Conservation (phyloP, 1,284 basidiomycete genomes). For the Rhodofomes roseus region DNA sequence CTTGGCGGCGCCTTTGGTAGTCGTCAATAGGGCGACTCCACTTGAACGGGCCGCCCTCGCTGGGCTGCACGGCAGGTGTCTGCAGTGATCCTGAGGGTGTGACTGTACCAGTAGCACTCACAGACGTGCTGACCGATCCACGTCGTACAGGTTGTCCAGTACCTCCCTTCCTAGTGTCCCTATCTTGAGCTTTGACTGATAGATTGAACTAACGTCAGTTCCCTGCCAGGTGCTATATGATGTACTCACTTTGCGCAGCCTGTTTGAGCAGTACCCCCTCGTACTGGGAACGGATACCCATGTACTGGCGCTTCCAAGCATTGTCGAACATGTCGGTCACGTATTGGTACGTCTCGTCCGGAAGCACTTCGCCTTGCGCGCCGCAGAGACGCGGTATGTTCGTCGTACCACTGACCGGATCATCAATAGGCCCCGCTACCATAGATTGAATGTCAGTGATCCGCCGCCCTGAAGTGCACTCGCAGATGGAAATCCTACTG, state of each 20-base stretch:
- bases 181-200: too few species aligned
- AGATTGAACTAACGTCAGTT: too few species aligned
- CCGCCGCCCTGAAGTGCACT: not conserved
- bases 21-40: too few species aligned
- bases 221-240: too few species aligned
- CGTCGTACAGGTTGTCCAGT: too few species aligned
- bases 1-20: too few species aligned
- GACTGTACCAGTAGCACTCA: too few species aligned
- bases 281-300: not conserved
- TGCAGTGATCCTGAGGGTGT: too few species aligned
- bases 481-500: not conserved
- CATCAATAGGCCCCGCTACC: not conserved
- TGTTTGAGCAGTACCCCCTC: not conserved
- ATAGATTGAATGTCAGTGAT: not conserved
- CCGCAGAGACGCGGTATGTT: not conserved
- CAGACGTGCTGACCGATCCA: too few species aligned
- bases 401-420: not conserved
- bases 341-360: not conserved
- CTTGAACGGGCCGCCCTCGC: too few species aligned
- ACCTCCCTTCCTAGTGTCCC: too few species aligned
- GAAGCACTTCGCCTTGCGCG: not conserved
- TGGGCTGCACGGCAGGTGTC: too few species aligned
- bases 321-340: not conserved
- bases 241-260: not conserved
- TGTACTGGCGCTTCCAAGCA: not conserved